Evolutionary conservation across 441 rosid species (phyloP).

Genomic region (Adansonia grandidieri): DNA sequence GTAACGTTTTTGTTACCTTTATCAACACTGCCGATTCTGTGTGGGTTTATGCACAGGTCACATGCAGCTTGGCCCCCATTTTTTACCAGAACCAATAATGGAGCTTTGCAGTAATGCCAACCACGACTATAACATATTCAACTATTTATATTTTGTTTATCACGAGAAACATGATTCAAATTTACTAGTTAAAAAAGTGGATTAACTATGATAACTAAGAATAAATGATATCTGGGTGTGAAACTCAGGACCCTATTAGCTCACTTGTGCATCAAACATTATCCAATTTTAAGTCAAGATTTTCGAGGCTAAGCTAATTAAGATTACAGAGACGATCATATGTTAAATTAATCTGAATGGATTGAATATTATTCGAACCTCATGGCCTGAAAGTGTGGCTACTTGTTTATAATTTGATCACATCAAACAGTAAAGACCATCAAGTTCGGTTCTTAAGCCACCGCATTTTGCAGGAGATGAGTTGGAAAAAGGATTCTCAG

Average conservation of each 20-base stretch:
- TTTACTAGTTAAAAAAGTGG: background rate
- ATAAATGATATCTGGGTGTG: background rate
- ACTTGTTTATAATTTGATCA: background rate
- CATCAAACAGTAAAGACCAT: background rate
- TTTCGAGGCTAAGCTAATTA: background rate
- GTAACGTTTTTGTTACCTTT: too few relatives aligned
- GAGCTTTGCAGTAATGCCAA: background rate
- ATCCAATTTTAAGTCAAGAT: background rate
- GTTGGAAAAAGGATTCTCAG: background rate
- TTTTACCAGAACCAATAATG: background rate
- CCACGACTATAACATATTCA: background rate
- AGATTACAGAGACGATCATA: too few relatives aligned
- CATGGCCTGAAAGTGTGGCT: background rate
- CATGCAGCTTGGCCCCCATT: too few relatives aligned
- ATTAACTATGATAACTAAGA: background rate
- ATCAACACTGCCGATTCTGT: too few relatives aligned
- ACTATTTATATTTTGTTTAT: background rate
- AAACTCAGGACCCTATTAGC: background rate
- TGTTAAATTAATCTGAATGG: background rate
- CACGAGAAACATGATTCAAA: background rate
- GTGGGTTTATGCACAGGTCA: too few relatives aligned
- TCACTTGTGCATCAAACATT: constrained; percentile 5
- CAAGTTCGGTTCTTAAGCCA: background rate
- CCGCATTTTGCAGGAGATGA: background rate
- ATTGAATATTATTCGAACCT: background rate